These are phyloP conservation scores for Quercus wislizeni DNA, from an alignment of 306 rosid genomes.

Conservation along the genomic window DNA sequence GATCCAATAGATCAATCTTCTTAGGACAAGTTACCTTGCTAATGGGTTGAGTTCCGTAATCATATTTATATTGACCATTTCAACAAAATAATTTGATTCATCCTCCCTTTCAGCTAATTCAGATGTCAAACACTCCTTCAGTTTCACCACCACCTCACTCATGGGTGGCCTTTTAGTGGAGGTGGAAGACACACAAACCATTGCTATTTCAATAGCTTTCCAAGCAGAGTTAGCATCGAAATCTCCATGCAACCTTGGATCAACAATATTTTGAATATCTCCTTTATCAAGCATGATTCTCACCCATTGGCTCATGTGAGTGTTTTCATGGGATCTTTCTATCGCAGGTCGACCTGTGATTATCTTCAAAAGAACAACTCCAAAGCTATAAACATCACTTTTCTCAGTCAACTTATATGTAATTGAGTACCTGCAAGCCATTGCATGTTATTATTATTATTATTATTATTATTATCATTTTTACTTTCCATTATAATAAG, in stretches of 20 bases:
- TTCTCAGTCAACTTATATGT: not conserved
- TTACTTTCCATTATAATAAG: not conserved
- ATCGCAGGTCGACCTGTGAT: not conserved
- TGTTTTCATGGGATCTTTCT: not conserved
- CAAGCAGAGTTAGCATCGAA: not conserved
- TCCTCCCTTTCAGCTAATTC: not conserved
- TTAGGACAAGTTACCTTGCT: too few relatives aligned
- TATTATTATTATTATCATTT: not conserved
- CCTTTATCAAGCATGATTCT: not conserved
- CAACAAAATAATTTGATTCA: too few relatives aligned
- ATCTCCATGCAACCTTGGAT: constrained; percentile 1
- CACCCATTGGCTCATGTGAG: constrained; percentile 4
- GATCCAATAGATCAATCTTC: too few relatives aligned
- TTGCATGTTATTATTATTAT: not conserved
- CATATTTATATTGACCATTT: not conserved
- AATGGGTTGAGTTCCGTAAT: too few relatives aligned
- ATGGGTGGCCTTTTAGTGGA: not conserved
- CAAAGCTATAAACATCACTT: constrained; percentile 25
- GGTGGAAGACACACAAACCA: not conserved
- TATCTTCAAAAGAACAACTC: constrained; percentile 8
- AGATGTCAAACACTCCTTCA: too few relatives aligned
- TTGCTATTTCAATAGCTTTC: constrained; percentile 25
- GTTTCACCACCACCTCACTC: too few relatives aligned
- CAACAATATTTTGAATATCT: constrained; percentile 5
- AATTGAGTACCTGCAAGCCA: not conserved